Evolutionary conservation across 441 rosid species (phyloP), one percentile per base, ranked within the genome.

Genomic region (Isatis lusitanica): DNA sequence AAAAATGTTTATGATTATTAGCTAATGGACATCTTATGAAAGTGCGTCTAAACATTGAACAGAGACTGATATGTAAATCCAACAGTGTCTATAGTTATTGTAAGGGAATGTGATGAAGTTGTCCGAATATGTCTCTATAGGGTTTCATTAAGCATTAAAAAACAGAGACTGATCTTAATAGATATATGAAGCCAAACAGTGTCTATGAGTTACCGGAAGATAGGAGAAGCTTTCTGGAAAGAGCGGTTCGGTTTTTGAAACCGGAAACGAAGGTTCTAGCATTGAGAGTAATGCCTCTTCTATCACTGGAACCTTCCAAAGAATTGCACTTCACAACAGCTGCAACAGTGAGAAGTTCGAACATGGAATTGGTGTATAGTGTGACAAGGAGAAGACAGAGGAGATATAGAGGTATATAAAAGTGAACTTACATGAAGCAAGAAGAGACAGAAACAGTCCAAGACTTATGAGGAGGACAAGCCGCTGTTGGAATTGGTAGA

Each of bases 221-320:
- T 33, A 46, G 30, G 31, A 76, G 71, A 56, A 76, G 79, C 75
- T 76, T 76, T 57, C 79, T 48, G 16, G 75, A 55, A 57, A 69
- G 5, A 3, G 44, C 9, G 5, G 66, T 75, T 50, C 16, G 24
- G 51, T 62, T 68, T 58, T 30, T 1, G 38, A 18, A 12, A 21
- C 1, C 53, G 30, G 62, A 62, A 17, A 16, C 0, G 3, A 71
- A 63, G 63, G 3, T 21, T 63, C 13, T 62, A 9, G 24, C 62
- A 24, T 8, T 35, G 65, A 40, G 40, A 8, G 55, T 21, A 13
- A 21, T 31, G 57, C 7, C n/a, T 63, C 63, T 60, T 58, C 5
- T 21, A 31, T 67, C 68, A 50, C 0, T 42, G 8, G 46, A 56
- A 38, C 26, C 55, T 70, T 63, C 56, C 18, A 40, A 70, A 15